Evolutionary conservation across 2,329 filamentous ascomycete species (phyloP).

Genomic region (Ascochyta koolunga): DNA sequence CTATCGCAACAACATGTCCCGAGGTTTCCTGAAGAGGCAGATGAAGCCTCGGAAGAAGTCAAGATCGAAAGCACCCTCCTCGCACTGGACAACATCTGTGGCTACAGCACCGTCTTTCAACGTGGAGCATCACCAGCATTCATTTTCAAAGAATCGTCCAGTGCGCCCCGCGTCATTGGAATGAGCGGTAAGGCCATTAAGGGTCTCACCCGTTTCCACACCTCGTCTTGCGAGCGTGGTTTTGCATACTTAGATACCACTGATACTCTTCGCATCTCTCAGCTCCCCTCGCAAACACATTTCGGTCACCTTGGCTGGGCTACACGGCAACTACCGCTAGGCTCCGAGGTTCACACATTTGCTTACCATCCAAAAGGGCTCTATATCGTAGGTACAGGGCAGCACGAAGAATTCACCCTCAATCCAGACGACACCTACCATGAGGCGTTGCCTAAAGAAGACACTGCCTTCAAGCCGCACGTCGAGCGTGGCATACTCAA

Average conservation of each 20-base stretch:
- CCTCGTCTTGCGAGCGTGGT: slow-evolving; percentile 75
- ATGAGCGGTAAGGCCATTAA: slow-evolving; percentile 72
- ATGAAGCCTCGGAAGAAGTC: slow-evolving; percentile 56
- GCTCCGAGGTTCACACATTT: slow-evolving; percentile 72
- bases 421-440: slow-evolving; percentile 87
- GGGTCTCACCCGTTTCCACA: slow-evolving; percentile 78
- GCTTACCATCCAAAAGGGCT: slow-evolving; percentile 78
- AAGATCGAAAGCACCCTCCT: slow-evolving; percentile 58
- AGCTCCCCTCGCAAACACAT: slow-evolving; percentile 70
- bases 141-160: slow-evolving; percentile 80
- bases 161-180: slow-evolving; percentile 74
- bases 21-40: slow-evolving; percentile 58
- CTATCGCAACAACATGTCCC: slow-evolving; percentile 71
- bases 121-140: slow-evolving; percentile 81
- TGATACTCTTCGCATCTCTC: slow-evolving; percentile 74
- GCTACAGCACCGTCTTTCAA: slow-evolving; percentile 82
- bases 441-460: slow-evolving; percentile 75
- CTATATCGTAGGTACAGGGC: slow-evolving; percentile 77
- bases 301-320: slow-evolving; percentile 79
- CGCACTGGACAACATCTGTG: slow-evolving; percentile 69
- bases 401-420: slow-evolving; percentile 70
- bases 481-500: slow-evolving; percentile 76
- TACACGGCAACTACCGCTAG: slow-evolving; percentile 72
- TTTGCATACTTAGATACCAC: slow-evolving; percentile 73
- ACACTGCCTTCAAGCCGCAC: slow-evolving; percentile 66